Percentiles rank a stretch among this genome's conserved stretches.
Conservation (phyloP, 2,329 filamentous ascomycete species). For the Penicillium sp. region DNA sequence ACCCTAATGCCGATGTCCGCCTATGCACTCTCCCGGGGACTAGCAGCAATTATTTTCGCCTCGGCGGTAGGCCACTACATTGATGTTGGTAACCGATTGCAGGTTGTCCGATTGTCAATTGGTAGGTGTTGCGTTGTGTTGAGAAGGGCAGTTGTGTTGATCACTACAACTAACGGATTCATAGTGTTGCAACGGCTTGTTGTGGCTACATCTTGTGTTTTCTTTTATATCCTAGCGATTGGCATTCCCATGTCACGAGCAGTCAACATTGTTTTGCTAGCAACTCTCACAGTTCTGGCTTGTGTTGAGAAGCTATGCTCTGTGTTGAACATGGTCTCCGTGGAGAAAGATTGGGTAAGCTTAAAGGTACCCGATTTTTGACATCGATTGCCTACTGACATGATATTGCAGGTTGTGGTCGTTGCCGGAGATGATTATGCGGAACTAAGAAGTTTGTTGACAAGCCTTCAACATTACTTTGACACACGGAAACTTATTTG, state of each 20-base stretch:
- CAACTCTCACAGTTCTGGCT: slow-evolving; percentile 50
- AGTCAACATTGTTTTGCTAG: slow-evolving; percentile 29
- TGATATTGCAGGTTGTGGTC: slow-evolving; percentile 13
- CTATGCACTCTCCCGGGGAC: slow-evolving; percentile 63
- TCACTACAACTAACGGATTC: not conserved
- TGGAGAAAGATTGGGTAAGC: slow-evolving; percentile 69
- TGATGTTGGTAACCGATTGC: slow-evolving; percentile 17
- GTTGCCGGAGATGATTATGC: slow-evolving; percentile 9
- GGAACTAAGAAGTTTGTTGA: slow-evolving; percentile 3
- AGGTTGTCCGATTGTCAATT: slow-evolving; percentile 15
- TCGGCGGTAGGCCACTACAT: slow-evolving; percentile 53
- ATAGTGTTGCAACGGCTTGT: slow-evolving; percentile 29
- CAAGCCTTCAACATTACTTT: not conserved
- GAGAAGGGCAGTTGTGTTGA: not conserved
- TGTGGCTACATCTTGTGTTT: slow-evolving; percentile 49
- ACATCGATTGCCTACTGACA: not conserved
- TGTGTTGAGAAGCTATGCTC: slow-evolving; percentile 68
- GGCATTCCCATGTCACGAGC: not conserved
- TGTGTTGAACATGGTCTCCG: slow-evolving; percentile 64
- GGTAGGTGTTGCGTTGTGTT: not conserved
- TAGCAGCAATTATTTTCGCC: slow-evolving; percentile 40
- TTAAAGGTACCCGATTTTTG: fast-evolving
- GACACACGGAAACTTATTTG: not conserved
- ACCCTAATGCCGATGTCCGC: slow-evolving; percentile 65
- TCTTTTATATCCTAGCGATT: slow-evolving; percentile 36